Evolutionary conservation across 2,329 filamentous ascomycete species (phyloP), one percentile per base, ranked within the genome.

Genomic region (Fusarium paranaense): DNA sequence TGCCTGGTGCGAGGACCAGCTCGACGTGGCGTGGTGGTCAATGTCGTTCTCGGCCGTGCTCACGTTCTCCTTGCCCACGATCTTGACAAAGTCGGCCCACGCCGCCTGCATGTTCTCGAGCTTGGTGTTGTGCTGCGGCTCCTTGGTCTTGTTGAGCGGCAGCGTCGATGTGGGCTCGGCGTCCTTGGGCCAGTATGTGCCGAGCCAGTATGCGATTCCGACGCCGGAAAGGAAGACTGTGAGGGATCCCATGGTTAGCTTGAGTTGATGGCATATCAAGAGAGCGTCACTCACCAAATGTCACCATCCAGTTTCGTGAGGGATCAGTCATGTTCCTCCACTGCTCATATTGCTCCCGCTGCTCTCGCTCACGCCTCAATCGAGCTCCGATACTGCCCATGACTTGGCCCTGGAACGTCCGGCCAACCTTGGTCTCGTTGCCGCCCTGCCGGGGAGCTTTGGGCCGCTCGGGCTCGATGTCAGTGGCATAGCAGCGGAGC

Each of bases 81-180:
- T 87, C 64, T 86, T 87, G 64, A 87, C 87, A 70, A 93, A 92
- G 82, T 93, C 91, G n/a, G 89, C 84, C 91, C 91, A 93, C 5
- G 91, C 90, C 30, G 91, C 90, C 82, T 92, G 89, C 78, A 93
- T 87, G 78, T 93, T 92, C 76, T 89, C 86, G 67, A 89, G 87
- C 71, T 87, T 87, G 63, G 86, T 86, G 76, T 91, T 89, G 82
- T 92, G 89, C 75, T 83, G 83, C 11, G 88, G 88, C n/a, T 87
- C 80, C 32, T 78, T 84, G 13, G 86, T 84, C 61, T 86, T 85
- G 69, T 81, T 81, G 9, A 93, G 86, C 30, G 91, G 90, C 4
- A 90, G 82, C 13, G 91, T 93, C 74, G 91, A 93, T 37, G 82
- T 80, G 13, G 87, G 83, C 37, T 88, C 86, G 27, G 85, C 80